Base-by-base conservation (phyloP, 768 basidiomycete species). In the Kwoniella bestiolae region DNA sequence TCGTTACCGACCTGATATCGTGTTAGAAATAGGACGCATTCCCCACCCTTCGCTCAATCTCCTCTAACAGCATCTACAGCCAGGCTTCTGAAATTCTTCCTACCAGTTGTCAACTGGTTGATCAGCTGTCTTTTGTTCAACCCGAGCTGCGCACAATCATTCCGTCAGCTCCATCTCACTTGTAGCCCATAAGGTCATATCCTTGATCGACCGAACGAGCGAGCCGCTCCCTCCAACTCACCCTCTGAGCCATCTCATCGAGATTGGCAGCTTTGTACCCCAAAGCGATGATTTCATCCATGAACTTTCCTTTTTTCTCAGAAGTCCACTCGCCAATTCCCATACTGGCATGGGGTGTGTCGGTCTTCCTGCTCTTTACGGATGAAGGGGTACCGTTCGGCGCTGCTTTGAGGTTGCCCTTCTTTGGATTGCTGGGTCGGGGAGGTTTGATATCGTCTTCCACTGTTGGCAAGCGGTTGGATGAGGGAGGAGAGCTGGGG, bases 211-310 rank as follows among this genome's bases (percentile, higher is more conserved):
- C 25, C 23, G 34, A 59, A 11, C 16, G 9, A 9, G 14, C 29
- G n/a, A 21, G 16, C 16, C 32, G 1, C 1, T 28, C 5, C 7
- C 14, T 16, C 18, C 7, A 49, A 44, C 35, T 38, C 51, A 46
- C 34, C 46, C 44, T 38, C 12, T 41, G 26, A 31, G 60, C 49
- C 26, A 68, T 31, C 16, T 47, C 52, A 49, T 65, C 51, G 32
- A 68, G 26, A 45, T 65, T 52, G 21, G 58, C 62, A 60, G 44
- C 57, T 49, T 60, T 68, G 26, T 60, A 56, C 7, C 67, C 67
- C 25, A 58, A 18, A 55, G 63, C 38, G 31, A 68, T 64, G 32
- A 64, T 65, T 11, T 51, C 6, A 60, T 68, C 63, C 67, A 68
- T 60, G 45, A 68, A 61, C 21, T 41, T 44, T 25, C 26, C 61